phyloP scores from a whole-genome alignment of 2,329 filamentous ascomycete genomes.

The Annulohypoxylon truncatum region DNA sequence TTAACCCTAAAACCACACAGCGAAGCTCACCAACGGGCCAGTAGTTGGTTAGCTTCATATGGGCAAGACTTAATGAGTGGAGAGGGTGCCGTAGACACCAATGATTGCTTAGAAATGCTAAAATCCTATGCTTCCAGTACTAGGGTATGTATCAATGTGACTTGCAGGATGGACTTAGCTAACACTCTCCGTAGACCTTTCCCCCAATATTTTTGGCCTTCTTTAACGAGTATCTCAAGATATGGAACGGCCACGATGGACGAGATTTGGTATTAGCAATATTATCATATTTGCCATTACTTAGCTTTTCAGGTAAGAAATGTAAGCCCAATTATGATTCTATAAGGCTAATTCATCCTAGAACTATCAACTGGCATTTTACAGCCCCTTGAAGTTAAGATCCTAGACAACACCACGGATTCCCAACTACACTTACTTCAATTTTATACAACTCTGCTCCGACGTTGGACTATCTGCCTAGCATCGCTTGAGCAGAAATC shows the following conservation, averaged over 20 bases:
- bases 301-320: constrained; percentile 65
- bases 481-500: constrained; percentile 54
- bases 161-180: constrained; percentile 12
- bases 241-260: constrained; percentile 72
- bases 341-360: constrained; percentile 50
- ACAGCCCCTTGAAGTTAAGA: constrained; percentile 61
- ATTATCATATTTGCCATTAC: constrained; percentile 65
- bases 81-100: constrained; percentile 61
- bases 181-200: constrained; percentile 54
- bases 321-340: neutral
- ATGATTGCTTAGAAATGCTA: constrained; percentile 67
- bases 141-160: constrained; percentile 58
- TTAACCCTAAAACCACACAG: constrained; percentile 71
- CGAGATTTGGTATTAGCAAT: constrained; percentile 67
- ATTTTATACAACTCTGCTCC: constrained; percentile 76
- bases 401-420: constrained; percentile 61
- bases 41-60: constrained; percentile 69
- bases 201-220: constrained; percentile 63
- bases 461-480: constrained; percentile 65
- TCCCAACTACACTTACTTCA: constrained; percentile 70
- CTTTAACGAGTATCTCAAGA: constrained; percentile 63
- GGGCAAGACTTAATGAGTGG: constrained; percentile 67
- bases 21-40: constrained; percentile 63
- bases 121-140: constrained; percentile 66
- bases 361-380: constrained; percentile 64